Percentiles rank a stretch among this genome's conserved stretches.
Evolutionary conservation across 2,329 filamentous ascomycete genomes (phyloP).

Genomic region (Cladosporium sp.): DNA sequence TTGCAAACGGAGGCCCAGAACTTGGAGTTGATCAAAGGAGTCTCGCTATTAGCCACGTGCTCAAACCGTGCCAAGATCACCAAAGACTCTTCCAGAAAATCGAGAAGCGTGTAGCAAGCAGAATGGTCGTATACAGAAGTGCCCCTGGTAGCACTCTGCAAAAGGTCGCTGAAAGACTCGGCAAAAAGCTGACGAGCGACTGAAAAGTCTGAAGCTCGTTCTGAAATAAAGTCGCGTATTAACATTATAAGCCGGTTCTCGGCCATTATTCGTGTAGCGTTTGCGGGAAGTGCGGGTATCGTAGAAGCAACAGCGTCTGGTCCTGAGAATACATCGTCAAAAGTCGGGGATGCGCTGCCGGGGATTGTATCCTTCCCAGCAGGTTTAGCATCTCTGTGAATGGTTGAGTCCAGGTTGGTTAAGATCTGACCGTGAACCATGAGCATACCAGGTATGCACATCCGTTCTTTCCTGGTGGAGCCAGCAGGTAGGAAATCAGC

Average conservation of each 20-base stretch:
- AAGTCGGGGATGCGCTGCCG: slow-evolving; percentile 54
- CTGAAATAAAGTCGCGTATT: slow-evolving; percentile 75
- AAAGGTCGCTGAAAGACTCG: slow-evolving; percentile 69
- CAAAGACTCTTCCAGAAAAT: slow-evolving; percentile 82
- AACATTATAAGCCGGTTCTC: slow-evolving; percentile 83
- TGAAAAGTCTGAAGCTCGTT: slow-evolving; percentile 55
- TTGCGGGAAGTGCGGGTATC: slow-evolving; percentile 63
- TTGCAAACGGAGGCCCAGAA: slow-evolving; percentile 85
- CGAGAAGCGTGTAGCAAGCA: slow-evolving; percentile 85
- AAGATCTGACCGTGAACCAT: slow-evolving; percentile 81
- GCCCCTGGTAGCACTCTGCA: slow-evolving; percentile 72
- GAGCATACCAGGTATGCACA: slow-evolving; percentile 73
- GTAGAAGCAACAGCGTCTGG: slow-evolving; percentile 68
- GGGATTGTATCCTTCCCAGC: slow-evolving; percentile 31
- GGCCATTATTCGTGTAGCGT: slow-evolving; percentile 77
- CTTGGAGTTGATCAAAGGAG: slow-evolving; percentile 66
- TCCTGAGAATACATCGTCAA: slow-evolving; percentile 64
- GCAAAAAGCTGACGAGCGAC: slow-evolving; percentile 70
- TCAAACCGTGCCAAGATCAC: slow-evolving; percentile 65
- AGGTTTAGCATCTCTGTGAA: slow-evolving; percentile 62
- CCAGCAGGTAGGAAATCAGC: slow-evolving; percentile 59
- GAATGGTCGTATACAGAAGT: slow-evolving; percentile 80
- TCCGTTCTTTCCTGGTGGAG: slow-evolving; percentile 55
- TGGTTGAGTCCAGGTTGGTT: slow-evolving; percentile 75
- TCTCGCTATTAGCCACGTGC: slow-evolving; percentile 44